Percentiles rank a stretch among this genome's conserved stretches.
phyloP scores from a whole-genome alignment of 129 eudicot species.

The Lactuca sativa region DNA sequence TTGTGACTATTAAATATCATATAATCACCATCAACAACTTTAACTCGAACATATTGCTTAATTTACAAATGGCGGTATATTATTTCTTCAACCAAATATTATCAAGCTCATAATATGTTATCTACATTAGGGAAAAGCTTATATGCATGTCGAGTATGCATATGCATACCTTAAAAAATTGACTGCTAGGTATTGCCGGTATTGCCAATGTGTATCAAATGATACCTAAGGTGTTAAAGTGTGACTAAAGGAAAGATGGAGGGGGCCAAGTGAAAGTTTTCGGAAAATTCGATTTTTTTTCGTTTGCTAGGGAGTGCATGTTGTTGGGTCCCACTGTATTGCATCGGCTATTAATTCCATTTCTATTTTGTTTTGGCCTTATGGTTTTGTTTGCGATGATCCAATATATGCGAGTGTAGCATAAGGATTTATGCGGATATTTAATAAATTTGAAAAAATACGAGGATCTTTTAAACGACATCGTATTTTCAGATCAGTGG shows the following conservation, averaged over 20 bases:
- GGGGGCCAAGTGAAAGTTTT: not conserved
- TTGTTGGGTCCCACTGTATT: slow-evolving; percentile 14
- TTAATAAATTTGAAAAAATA: not conserved
- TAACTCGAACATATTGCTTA: too few species aligned
- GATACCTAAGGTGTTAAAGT: not conserved
- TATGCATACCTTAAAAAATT: too few species aligned
- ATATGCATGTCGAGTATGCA: too few species aligned
- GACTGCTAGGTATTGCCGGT: too few species aligned
- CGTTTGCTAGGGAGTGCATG: slow-evolving; percentile 20
- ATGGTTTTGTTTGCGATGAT: slow-evolving; percentile 1
- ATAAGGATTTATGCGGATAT: not conserved
- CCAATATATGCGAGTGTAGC: slow-evolving; percentile 11
- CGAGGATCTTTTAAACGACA: not conserved
- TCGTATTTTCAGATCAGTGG: not conserved
- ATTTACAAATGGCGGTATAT: too few species aligned
- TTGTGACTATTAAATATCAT: too few species aligned
- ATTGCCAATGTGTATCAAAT: not conserved
- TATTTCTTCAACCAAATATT: too few species aligned
- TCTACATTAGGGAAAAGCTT: too few species aligned
- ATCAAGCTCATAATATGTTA: too few species aligned
- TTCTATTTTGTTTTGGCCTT: not conserved
- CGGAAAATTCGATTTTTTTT: slow-evolving; percentile 11
- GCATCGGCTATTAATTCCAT: slow-evolving; percentile 15
- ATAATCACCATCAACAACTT: too few species aligned
- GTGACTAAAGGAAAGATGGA: not conserved